Evolutionary conservation across 306 rosid species (phyloP), one percentile per base, ranked within the genome.

Genomic region (Lagenaria siceraria): DNA sequence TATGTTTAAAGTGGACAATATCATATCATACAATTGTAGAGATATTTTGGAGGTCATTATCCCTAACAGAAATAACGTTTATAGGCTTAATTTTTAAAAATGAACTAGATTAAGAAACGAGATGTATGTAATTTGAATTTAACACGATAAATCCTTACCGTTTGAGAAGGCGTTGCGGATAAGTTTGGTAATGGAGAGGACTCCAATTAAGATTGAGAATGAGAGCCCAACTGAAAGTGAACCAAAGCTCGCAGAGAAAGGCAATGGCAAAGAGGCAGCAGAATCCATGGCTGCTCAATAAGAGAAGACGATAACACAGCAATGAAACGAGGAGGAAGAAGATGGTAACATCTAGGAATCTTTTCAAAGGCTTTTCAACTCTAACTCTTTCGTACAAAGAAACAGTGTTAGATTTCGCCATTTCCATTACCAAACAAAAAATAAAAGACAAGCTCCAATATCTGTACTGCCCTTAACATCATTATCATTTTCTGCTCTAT

Each of bases 221-320:
- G 6, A 83, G 56, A 63, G 77, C 0, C 87, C 82, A 86, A 14
- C 29, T 27, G 86, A 82, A 78, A 77, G 97, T 77, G 85, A 92
- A 92, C 85, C 89, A 90, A 2, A 80, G 80, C 80, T 90, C 96
- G 58, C 87, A 90, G 6, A 88, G 11, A 52, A 90, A 83, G 53
- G 97, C 96, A 21, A 90, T n/a, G 1, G 18, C 65, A 2, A 4
- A 69, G 8, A 88, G 70, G 70, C 84, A 86, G 42, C 86, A 49
- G 78, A 82, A 55, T 13, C 82, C 85, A 59, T 78, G 82, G 78
- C 63, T 18, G 10, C 46, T 10, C 64, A 55, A 11, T 0, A 82
- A 72, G 40, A 59, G 77, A 7, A 86, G 36, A 24, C 93, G 88
- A 74, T 87, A 80, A 17, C 11, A 18, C 13, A 90, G 85, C 43